Evolutionary conservation across 139 green algal genomes (phyloP), one percentile per base, ranked within the genome.

Genomic region (Prasinococcaceae sp.): DNA sequence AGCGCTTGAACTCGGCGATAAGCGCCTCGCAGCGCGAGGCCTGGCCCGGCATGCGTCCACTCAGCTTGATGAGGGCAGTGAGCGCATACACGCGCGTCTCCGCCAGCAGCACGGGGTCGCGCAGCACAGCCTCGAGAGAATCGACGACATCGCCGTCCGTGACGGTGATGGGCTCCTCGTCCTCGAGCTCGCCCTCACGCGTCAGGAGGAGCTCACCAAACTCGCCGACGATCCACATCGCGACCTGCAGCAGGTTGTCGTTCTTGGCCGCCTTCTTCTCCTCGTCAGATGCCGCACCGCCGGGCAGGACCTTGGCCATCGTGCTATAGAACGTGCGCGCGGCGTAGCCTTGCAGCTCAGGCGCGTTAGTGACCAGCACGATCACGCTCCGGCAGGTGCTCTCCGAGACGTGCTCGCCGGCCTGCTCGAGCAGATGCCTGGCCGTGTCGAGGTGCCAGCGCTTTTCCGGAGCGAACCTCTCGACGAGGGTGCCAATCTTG

Each of bases 381-480:
- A 95, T 66, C 30, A 96, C 61, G 3, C 61, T 64, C 12, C 78
- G 58, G 49, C 66, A 82, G 27, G 86, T 79, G 28, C 92, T 81
- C 19, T 94, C 87, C 62, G 85, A 53, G 1, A 79, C 58, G 48
- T 66, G 60, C 29, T 52, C 17, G 5, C 68, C 68, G 19, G 58
- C 71, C 36, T 78, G 58, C 20, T 25, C 42, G 42, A 25, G 20
- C 20, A 82, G 73, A 67, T 82, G 63, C 30, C 84, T 53, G 57
- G 93, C 63, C 23, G 72, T 83, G 73, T 97, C 90, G 6, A 95
- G 59, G 62, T 94, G 81, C 83, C 85, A 98, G 6, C 71, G 73
- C 66, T 85, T 86, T 63, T 85, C 79, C 2, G 86, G 86, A 3
- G 89, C 75, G 47, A 76, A 92, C 41, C 79, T 77, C 66, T 88